Base-by-base conservation (phyloP, 1,139 yeast genomes). In the Pneumocystis oryctolagi region DNA sequence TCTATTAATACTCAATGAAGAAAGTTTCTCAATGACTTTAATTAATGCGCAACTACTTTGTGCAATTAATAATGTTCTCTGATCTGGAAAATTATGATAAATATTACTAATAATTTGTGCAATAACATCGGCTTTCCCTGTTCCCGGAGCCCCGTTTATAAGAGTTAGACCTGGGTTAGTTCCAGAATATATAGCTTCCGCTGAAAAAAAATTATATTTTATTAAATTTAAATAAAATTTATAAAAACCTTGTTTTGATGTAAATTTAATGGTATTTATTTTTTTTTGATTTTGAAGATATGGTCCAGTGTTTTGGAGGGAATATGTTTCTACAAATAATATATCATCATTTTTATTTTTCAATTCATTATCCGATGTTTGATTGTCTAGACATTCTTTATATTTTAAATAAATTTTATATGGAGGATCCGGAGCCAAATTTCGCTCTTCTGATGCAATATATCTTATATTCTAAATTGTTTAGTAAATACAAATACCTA, bases 61-160 rank as follows among this genome's bases (percentile, higher is more conserved):
- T 0, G 76, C 68, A 1, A 81, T 67, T 0, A 81, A 69, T 42
- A 81, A 65, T 0, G 74, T 72, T 35, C 76, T 70, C 60, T 77
- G 76, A 1, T 65, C 60, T 1, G 75, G 72, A 60, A 68, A 71
- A 62, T 74, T 75, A 25, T 67, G 65, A 34, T 66, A 61, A 5
- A 77, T 59, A 18, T 70, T 66, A 18, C 66, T 65, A 6, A 73
- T 55, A 5, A 73, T 66, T 34, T 72, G 70, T 0, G 71, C 67
- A 1, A 73, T 69, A 1, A 74, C 67, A 14, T 68, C 68, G 1
- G 73, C 69, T 68, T 79, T 80, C 1, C 83, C 83, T 0, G 82
- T 75, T 1, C 82, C 82, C 1, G 81, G 77, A 0, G 79, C 76
- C 0, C 82, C 82, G 58, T 73, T 73, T 3, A 80, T 69, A 6